Percentiles rank a stretch among this genome's conserved stretches.
phyloP scores from a whole-genome alignment of 208 protist genomes.

The Wallacemonas sp. region DNA sequence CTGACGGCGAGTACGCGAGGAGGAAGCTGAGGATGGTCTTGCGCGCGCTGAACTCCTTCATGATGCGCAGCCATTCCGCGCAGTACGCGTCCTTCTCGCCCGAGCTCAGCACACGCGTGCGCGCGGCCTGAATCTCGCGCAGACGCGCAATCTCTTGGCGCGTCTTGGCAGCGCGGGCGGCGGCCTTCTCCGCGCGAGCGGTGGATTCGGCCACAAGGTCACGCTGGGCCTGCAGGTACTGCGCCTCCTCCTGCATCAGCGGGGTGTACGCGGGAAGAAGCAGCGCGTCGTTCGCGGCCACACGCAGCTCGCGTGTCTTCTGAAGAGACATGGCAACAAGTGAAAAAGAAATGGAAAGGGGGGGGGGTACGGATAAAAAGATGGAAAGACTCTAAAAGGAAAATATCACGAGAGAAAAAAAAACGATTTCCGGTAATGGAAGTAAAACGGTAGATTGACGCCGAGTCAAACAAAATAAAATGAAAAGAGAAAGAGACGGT shows the following conservation, averaged over 20 bases:
- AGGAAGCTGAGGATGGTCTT: constrained; percentile 50
- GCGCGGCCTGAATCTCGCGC: constrained; percentile 4
- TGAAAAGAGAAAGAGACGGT: no score
- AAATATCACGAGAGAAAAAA: no score
- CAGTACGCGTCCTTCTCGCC: constrained; percentile 29
- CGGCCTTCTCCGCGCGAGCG: not conserved
- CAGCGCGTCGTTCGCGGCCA: constrained; percentile 22
- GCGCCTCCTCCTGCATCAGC: constrained; percentile 36
- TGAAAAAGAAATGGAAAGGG: not conserved
- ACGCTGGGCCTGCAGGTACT: constrained; percentile 17
- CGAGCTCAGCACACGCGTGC: not conserved
- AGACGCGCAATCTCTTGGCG: constrained; percentile 23
- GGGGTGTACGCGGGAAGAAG: constrained; percentile 22
- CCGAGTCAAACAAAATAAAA: no score
- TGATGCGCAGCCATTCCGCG: constrained; percentile 29
- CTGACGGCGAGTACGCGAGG: constrained; percentile 48
- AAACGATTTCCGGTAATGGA: no score
- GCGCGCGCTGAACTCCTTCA: constrained; percentile 56
- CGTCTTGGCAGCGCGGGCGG: constrained; percentile 21
- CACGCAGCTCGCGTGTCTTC: constrained; percentile 25
- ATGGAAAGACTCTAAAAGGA: no score
- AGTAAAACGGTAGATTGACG: no score
- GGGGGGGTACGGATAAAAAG: no score
- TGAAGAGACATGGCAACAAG: constrained; percentile 37
- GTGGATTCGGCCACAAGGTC: constrained; percentile 20